A percentile compares a stretch with the other conserved stretches of the same genome.
Conservation (phyloP, 352 stramenopile species). For the Blastocystis sp. region DNA sequence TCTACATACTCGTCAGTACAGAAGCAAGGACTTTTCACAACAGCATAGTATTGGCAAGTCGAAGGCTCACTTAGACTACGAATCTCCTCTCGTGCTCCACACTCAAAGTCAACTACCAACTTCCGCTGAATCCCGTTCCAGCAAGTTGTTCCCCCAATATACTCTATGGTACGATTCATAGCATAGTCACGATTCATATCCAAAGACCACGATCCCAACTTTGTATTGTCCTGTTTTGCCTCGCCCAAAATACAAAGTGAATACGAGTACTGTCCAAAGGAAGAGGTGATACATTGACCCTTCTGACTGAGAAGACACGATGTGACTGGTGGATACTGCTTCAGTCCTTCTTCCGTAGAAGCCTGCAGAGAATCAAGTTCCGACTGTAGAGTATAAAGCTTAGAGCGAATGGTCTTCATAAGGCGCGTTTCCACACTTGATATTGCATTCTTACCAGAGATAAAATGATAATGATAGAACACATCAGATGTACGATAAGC, state of each 20-base stretch:
- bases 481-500: background rate
- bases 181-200: background rate
- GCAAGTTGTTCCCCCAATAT: background rate
- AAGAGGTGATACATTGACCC: background rate
- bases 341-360: background rate
- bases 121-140: conserved; percentile 49
- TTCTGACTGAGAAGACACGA: conserved; percentile 14
- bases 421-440: conserved; percentile 12
- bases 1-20: conserved; percentile 35
- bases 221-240: conserved; percentile 12
- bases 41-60: conserved; percentile 46
- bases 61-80: conserved; percentile 25
- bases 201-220: background rate
- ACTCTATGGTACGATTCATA: conserved; percentile 11
- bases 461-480: conserved; percentile 5
- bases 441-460: background rate
- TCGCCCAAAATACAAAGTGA: conserved; percentile 42
- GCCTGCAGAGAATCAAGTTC: background rate
- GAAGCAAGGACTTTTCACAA: conserved; percentile 59
- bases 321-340: background rate
- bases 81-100: conserved; percentile 47
- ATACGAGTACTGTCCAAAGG: conserved; percentile 31
- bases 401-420: background rate
- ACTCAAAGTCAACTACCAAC: conserved; percentile 39
- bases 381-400: background rate